Evolutionary conservation across 768 basidiomycete genomes (phyloP).

Genomic region (Thelephora ganbajun): DNA sequence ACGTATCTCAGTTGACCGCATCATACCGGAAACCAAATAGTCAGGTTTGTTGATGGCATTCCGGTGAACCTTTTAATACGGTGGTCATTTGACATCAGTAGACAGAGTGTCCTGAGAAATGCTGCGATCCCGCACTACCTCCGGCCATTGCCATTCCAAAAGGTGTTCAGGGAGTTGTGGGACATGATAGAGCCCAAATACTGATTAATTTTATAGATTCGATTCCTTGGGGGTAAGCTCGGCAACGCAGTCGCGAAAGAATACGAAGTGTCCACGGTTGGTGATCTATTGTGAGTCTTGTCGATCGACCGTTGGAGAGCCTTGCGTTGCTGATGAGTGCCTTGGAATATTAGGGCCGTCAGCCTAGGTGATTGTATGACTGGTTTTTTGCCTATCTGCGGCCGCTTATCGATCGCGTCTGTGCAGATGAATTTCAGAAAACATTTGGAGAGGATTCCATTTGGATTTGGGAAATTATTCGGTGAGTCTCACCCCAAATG

Average conservation of each 20-base stretch:
- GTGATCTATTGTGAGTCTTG: slow-evolving; percentile 67
- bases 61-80: background rate
- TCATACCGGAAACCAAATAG: slow-evolving; percentile 86
- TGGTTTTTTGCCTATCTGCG: background rate
- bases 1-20: slow-evolving; percentile 50
- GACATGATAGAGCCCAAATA: background rate
- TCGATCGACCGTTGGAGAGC: background rate
- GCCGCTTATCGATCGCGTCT: background rate
- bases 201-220: slow-evolving; percentile 40
- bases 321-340: background rate
- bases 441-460: slow-evolving; percentile 73
- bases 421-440: slow-evolving; percentile 25
- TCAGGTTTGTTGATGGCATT: slow-evolving; percentile 37
- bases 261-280: slow-evolving; percentile 82
- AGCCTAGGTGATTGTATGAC: slow-evolving; percentile 32
- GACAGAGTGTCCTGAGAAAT: slow-evolving; percentile 72
- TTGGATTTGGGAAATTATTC: slow-evolving; percentile 86
- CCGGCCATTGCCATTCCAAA: slow-evolving; percentile 61
- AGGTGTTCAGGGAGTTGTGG: slow-evolving; percentile 11
- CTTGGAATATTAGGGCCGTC: slow-evolving; percentile 18
- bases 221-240: slow-evolving; percentile 90
- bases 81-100: background rate
- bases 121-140: slow-evolving; percentile 77
- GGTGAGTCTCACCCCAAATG: slow-evolving; percentile 32
- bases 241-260: slow-evolving; percentile 78